Evolutionary conservation across 2,329 filamentous ascomycete species (phyloP), one percentile per base, ranked within the genome.

Genomic region (Alternaria alternata): DNA sequence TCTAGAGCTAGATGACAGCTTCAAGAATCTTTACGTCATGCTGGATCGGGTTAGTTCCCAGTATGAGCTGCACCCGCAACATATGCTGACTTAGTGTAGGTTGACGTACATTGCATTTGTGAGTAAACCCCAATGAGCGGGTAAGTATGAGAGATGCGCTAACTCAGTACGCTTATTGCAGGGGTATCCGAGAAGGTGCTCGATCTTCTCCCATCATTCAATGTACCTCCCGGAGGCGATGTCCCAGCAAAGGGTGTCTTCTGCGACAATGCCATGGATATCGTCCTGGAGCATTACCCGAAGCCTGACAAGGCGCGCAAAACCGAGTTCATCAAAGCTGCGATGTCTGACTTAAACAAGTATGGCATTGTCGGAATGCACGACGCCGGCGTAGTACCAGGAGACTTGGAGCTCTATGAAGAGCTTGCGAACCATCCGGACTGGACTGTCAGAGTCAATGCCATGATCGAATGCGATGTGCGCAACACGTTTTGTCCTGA

Each of bases 261-360:
- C 67, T 92, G 89, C 71, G 89, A 92, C 75, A 91, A 91, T 70
- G 89, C 89, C 24, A 90, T 91, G 85, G 86, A 89, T 43, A 75
- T 89, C 51, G 82, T 90, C 36, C 80, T 82, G 57, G 77, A 81
- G 2, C 67, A 86, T 18, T 89, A 87, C 80, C 88, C 88, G 2
- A 83, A 84, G 58, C 87, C 88, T 0, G 80, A 80, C 44, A 76
- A 75, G 5, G 80, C 81, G n/a, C 83, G 81, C 64, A 89, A 87
- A 69, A 80, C 81, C 5, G 75, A 73, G 24, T 88, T 86, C 61
- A 75, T 91, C 57, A 82, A 81, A 49, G 84, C 84, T 6, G 89
- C 89, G 12, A 89, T 91, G 85, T 72, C 69, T 12, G 83, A 84
- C 52, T 79, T 92, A 48, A 89, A 90, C 70, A 82, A 85, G 58